Evolutionary conservation across 139 green algal genomes (phyloP).

Genomic region (Pleodorina starrii): DNA sequence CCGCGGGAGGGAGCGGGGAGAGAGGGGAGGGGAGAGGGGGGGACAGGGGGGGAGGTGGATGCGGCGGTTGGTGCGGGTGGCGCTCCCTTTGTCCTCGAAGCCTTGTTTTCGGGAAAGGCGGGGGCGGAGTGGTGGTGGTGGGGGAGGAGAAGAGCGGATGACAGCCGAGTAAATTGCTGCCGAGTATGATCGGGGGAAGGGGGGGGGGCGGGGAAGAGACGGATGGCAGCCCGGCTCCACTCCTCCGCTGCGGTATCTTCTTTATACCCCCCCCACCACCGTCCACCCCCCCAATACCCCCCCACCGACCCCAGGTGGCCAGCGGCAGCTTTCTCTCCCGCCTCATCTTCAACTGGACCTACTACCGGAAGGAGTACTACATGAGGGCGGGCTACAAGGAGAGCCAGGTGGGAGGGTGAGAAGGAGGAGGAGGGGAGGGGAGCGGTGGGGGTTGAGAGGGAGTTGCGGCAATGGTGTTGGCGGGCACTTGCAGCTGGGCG

Average conservation of each 20-base stretch:
- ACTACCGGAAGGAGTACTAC: slow-evolving; percentile 60
- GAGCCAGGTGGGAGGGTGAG: slow-evolving; percentile 38
- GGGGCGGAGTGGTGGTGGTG: too few relatives aligned
- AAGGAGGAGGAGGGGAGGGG: background rate
- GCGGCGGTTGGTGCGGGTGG: background rate
- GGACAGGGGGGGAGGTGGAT: background rate
- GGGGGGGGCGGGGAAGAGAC: background rate
- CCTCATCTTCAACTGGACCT: slow-evolving; percentile 64
- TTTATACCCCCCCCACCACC: background rate
- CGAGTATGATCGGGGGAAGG: too few relatives aligned
- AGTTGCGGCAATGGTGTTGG: too few relatives aligned
- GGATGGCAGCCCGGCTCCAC: too few relatives aligned
- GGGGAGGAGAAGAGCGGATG: too few relatives aligned
- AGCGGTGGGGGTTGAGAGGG: background rate
- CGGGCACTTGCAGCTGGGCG: too few relatives aligned
- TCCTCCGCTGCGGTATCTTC: background rate
- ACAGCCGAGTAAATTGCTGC: too few relatives aligned
- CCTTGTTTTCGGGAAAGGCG: too few relatives aligned
- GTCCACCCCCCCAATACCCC: background rate
- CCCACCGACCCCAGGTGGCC: slow-evolving; percentile 29
- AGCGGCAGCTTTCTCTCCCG: slow-evolving; percentile 48
- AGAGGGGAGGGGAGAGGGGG: background rate
- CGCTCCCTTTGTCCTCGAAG: too few relatives aligned
- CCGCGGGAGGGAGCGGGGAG: too few relatives aligned
- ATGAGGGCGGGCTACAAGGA: slow-evolving; percentile 61